Evolutionary conservation across 495 filamentous ascomycete genomes (phyloP), one percentile per base, ranked within the genome.

Genomic region (Ramalina peruviana): DNA sequence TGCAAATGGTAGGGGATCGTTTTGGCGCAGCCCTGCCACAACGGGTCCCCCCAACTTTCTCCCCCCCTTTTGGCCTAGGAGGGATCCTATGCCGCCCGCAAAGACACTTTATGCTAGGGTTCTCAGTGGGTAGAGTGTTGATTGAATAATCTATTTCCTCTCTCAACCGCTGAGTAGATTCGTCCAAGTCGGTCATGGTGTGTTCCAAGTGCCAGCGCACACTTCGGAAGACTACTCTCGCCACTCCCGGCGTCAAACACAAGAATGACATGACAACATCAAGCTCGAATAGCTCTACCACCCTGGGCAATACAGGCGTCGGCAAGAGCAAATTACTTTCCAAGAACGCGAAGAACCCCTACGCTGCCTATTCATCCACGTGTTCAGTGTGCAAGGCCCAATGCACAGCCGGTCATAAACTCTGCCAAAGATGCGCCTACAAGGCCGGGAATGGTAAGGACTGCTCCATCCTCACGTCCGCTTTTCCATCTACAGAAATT

Each of bases 251-350:
- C 30, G 81, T 85, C 55, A 83, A 85, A 62, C 78, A 75, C 62
- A 83, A 81, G 65, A 76, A 65, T 60, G 81, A 85, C 36, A 77
- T 84, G 70, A 46, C 40, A 25, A 66, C 61, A 3, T 52, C 62
- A 3, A n/a, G 11, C n/a, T n/a, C 9, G 20, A 25, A 12, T 15
- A n/a, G 20, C 21, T 72, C 77, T 26, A 74, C 75, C 45, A 77
- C 78, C 2, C 50, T 74, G n/a, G 79, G 76, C 12, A 69, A 71
- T 21, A 72, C 69, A 33, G 72, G 73, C 36, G 67, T 77, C 40
- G 68, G 69, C 41, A 81, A 80, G 79, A 83, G 73, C 59, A 85
- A 84, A 63, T 69, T 85, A 1, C 69, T 84, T 27, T 81, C 76
- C 56, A 74, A 81, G 46, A 71, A 72, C 27, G 81, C 81, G 5